phyloP scores from a whole-genome alignment of 2,329 filamentous ascomycete species.

The Penicillium thymicola region DNA sequence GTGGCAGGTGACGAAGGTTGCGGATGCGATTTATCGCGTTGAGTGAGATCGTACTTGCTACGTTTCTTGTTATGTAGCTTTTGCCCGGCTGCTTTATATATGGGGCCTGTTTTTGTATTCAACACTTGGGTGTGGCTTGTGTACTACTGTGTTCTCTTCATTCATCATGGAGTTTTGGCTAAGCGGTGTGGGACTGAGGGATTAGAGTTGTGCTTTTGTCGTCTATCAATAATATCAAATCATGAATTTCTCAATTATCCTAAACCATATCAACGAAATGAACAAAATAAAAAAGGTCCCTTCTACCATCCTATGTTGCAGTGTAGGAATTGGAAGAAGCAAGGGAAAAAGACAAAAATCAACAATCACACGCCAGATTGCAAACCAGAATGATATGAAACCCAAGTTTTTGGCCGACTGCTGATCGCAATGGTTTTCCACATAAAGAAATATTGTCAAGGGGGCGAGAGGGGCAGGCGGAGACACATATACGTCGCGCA shows the following conservation, averaged over 20 bases:
- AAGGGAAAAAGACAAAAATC: conserved; percentile 2
- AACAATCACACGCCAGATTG: conserved; percentile 13
- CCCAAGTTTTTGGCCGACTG: conserved; percentile 10
- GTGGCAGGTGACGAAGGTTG: conserved; percentile 77
- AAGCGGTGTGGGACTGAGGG: neutral
- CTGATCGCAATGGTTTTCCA: conserved; percentile 7
- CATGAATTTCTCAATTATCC: conserved; percentile 24
- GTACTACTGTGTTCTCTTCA: conserved; percentile 17
- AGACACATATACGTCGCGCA: conserved; percentile 19
- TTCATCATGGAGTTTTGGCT: conserved; percentile 21
- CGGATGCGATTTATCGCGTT: conserved; percentile 82
- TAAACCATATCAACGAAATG: conserved; percentile 20
- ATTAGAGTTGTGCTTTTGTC: neutral
- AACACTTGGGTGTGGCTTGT: conserved; percentile 19
- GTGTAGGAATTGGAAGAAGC: conserved; percentile 9
- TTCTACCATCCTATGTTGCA: conserved; percentile 9
- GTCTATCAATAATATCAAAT: conserved; percentile 14
- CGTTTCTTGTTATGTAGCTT: neutral
- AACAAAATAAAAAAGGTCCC: conserved; percentile 6
- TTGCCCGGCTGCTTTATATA: neutral
- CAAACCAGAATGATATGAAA: conserved; percentile 7
- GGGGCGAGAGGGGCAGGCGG: neutral
- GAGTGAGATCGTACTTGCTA: conserved; percentile 4
- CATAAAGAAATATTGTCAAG: conserved; percentile 1
- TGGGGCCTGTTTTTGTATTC: conserved; percentile 17